Base-by-base conservation (phyloP, 371 early-diverging fungal genomes). In the Zychaea mexicana region DNA sequence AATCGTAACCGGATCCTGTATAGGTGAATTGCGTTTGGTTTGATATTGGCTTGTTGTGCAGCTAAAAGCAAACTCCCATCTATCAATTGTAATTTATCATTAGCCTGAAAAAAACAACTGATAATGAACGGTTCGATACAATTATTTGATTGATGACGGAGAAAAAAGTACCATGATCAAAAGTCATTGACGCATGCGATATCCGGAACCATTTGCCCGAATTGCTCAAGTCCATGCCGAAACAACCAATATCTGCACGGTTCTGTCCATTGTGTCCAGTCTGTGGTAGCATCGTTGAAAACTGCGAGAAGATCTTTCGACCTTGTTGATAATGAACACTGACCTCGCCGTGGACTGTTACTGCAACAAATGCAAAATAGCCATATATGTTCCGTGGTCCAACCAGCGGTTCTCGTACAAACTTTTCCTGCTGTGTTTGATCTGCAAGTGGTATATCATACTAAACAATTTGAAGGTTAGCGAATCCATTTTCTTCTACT, bases 331-430 rank as follows among this genome's bases (percentile, higher is more conserved):
- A 82, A 42, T 79, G 78, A 6, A 82, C 82, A 19, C 63, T 71
- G 8, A 82, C 57, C 59, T 79, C 74, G 13, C 82, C 82, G 53
- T 77, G 76, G 0, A 74, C 73, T 0, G 79, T 77, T 9, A 78
- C 70, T 9, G 71, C 70, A 17, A 79, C 42, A 60, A 82, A 79
- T 1, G 73, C 72, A 22, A 79, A 57, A 27, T 77, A 66, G 3
- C 82, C 82, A 42, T 71, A 77, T 0, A 79, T 78, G 49, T 79
- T 82, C n/a, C 78, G 66, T n/a, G 78, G 76, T 4, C 78, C 78
- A 19, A 54, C 7, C 0, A 72, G 39, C 9, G 57, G 58, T 22
- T 71, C 67, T 2, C 72, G 61, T 12, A 46, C 47, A 24, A 73
- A 61, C 1, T 66, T 62, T 15, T 67, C 60, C 0, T 27, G n/a